These are phyloP conservation scores for Babesia divergens DNA, from an alignment of 169 alveolate species.

Conservation along the genomic window DNA sequence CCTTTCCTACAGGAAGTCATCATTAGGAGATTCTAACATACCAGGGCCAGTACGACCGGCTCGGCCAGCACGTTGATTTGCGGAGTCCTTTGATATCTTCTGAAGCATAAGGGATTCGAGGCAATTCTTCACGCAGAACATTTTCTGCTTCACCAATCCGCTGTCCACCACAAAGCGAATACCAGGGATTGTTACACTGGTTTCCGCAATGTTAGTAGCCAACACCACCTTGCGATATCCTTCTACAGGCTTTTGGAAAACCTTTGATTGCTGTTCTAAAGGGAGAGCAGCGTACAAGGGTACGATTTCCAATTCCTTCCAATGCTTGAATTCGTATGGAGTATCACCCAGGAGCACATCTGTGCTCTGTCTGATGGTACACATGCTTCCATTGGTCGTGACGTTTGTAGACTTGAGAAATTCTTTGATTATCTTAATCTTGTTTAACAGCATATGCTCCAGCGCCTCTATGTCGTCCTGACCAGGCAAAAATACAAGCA, in stretches of 20 bases:
- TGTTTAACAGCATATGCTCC: conserved; percentile 60
- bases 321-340: conserved; percentile 29
- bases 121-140: conserved; percentile 80
- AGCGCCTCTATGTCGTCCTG: conserved; percentile 93
- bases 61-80: conserved; percentile 93
- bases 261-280: conserved; percentile 89
- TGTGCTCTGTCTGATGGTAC: conserved; percentile 67
- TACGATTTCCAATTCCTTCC: conserved; percentile 60
- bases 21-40: conserved; percentile 61
- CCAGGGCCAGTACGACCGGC: conserved; percentile 89
- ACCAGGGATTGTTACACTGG: conserved; percentile 95
- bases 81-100: conserved; percentile 88
- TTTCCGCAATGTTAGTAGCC: conserved; percentile 95
- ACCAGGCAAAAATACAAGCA: conserved; percentile 92
- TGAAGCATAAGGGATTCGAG: conserved; percentile 82
- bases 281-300: conserved; percentile 97
- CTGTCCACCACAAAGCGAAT: conserved; percentile 90
- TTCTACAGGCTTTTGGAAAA: conserved; percentile 93
- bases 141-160: conserved; percentile 87
- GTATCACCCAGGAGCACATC: conserved; percentile 49
- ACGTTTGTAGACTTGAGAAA: conserved; percentile 11
- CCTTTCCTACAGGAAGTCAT: conserved; percentile 80
- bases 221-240: conserved; percentile 50
- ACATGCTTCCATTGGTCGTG: conserved; percentile 60
- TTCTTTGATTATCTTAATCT: conserved; percentile 59